A percentile compares a stretch with the other conserved stretches of the same genome.
Conservation (phyloP, 768 basidiomycete species). For the Mycena vulgaris region DNA sequence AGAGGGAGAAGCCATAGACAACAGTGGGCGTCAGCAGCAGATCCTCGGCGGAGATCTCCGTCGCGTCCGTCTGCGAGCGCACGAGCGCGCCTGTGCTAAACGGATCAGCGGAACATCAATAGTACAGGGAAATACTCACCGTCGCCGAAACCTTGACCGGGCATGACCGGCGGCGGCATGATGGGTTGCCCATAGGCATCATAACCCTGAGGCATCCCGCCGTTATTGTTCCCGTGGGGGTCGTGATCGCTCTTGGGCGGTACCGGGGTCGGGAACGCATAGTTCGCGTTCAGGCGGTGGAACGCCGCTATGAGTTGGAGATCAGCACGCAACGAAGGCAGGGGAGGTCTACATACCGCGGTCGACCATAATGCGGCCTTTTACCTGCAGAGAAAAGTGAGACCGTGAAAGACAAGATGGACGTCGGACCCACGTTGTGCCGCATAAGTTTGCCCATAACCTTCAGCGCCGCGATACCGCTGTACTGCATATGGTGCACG, state of each 20-base stretch:
- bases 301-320: slow-evolving; percentile 56
- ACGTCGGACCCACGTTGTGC: slow-evolving; percentile 60
- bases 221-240: no score
- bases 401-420: background rate
- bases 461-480: slow-evolving; percentile 65
- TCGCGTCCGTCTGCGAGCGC: slow-evolving; percentile 33
- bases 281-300: slow-evolving; percentile 66
- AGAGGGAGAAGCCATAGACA: slow-evolving; percentile 75
- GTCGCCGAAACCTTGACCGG: slow-evolving; percentile 19
- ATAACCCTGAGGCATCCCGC: background rate
- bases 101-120: background rate
- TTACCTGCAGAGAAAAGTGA: slow-evolving; percentile 54
- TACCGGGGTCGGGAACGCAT: slow-evolving; percentile 58
- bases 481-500: slow-evolving; percentile 70
- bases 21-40: slow-evolving; percentile 69
- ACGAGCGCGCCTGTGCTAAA: slow-evolving; percentile 40
- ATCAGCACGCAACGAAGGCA: slow-evolving; percentile 11
- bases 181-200: slow-evolving; percentile 45
- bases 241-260: slow-evolving; percentile 43
- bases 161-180: slow-evolving; percentile 24
- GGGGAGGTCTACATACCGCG: slow-evolving; percentile 52
- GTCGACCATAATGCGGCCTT: slow-evolving; percentile 76
- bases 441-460: slow-evolving; percentile 55
- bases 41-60: slow-evolving; percentile 60
- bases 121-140: background rate